Conservation (phyloP, 306 rosid genomes). For the Boehmeria nivea region DNA sequence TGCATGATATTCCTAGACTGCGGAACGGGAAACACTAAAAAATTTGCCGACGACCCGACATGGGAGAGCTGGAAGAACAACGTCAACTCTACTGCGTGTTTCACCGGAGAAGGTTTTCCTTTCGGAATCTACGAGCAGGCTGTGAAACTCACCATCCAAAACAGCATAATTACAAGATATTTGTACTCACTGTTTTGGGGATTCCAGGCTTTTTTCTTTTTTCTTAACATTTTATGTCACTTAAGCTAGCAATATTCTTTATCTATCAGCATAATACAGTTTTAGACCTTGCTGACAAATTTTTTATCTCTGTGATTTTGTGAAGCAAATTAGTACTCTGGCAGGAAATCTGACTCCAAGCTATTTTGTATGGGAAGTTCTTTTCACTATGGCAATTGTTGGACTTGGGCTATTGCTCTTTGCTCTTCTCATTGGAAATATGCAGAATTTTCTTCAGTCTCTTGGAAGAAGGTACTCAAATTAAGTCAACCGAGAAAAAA, state of each 20-base stretch:
- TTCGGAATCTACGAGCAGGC: slow-evolving; percentile 55
- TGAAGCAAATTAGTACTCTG: slow-evolving; percentile 79
- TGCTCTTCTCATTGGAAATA: slow-evolving; percentile 78
- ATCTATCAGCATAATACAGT: too few species aligned
- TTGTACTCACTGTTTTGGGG: slow-evolving; percentile 69
- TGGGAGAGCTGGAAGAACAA: slow-evolving; percentile 17
- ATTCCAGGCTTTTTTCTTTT: slow-evolving; percentile 58
- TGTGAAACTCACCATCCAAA: slow-evolving; percentile 38
- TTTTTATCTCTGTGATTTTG: slow-evolving; percentile 10
- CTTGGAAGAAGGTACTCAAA: slow-evolving; percentile 80
- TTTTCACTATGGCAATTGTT: slow-evolving; percentile 61
- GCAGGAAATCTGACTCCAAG: slow-evolving; percentile 60
- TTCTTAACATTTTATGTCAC: too few species aligned
- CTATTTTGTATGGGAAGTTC: slow-evolving; percentile 62
- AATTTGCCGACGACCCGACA: neutral
- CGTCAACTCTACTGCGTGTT: slow-evolving; percentile 31
- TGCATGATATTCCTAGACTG: neutral
- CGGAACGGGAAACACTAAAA: neutral
- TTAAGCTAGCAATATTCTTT: too few species aligned
- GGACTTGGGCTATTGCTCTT: slow-evolving; percentile 80
- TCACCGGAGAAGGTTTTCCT: slow-evolving; percentile 19
- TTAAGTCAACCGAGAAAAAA: too few species aligned
- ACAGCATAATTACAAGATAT: slow-evolving; percentile 39
- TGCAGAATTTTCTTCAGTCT: slow-evolving; percentile 79
- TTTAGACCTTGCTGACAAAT: slow-evolving; percentile 7